Percentiles rank a stretch among this genome's conserved stretches.
These are phyloP conservation scores for Scheffersomyces stipitis DNA, from an alignment of 805 yeast genomes.

Conservation along the genomic window DNA sequence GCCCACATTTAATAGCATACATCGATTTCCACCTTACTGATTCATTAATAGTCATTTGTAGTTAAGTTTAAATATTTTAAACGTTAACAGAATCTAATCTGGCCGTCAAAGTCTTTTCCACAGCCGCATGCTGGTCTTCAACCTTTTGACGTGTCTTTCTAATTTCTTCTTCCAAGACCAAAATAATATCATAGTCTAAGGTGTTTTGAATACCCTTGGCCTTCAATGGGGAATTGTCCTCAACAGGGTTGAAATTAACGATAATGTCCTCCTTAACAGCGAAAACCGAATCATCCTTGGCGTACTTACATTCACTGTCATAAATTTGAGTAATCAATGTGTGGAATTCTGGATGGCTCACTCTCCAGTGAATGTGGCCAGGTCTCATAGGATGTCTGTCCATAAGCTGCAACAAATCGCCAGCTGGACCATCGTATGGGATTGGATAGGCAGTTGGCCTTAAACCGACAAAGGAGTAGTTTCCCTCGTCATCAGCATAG, in stretches of 20 bases:
- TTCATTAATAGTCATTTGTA: too few species aligned
- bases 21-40: too few species aligned
- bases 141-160: neutral
- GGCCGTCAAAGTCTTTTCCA: neutral
- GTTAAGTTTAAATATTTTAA: too few species aligned
- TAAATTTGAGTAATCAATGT: slow-evolving; percentile 26
- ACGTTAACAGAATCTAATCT: too few species aligned
- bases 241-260: slow-evolving; percentile 14
- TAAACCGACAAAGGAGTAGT: slow-evolving; percentile 25
- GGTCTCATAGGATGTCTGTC: slow-evolving; percentile 40
- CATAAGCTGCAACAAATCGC: slow-evolving; percentile 26
- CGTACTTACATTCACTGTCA: slow-evolving; percentile 13
- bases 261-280: slow-evolving; percentile 32
- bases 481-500: slow-evolving; percentile 15
- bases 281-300: slow-evolving; percentile 33
- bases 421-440: slow-evolving; percentile 42
- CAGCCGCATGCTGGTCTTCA: neutral
- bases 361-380: slow-evolving; percentile 13
- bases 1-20: too few species aligned
- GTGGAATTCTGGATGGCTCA: slow-evolving; percentile 25
- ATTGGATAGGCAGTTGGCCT: slow-evolving; percentile 38
- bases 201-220: neutral
- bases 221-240: neutral
- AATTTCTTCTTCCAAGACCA: neutral
- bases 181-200: neutral